Percentiles rank a stretch among this genome's conserved stretches.
Conservation (phyloP, 78 protist genomes). For the Dictyostelium firmibasis region DNA sequence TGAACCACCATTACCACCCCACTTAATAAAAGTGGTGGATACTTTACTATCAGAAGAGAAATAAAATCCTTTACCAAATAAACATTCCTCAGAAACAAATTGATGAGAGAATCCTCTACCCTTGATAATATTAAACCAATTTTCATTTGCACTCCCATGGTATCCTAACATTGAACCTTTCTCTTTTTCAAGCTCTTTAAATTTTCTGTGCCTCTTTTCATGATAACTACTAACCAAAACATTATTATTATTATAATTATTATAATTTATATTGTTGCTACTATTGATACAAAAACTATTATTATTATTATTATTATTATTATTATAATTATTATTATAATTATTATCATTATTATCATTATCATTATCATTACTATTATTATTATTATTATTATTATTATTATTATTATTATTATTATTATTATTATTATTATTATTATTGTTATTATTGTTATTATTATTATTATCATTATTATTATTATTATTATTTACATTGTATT, state of each 20-base stretch:
- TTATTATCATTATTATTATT: neutral
- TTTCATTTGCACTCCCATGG: constrained; percentile 61
- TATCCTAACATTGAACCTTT: constrained; percentile 42
- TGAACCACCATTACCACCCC: neutral
- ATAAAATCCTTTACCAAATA: constrained; percentile 65
- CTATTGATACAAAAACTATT: neutral
- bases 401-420: too few relatives aligned
- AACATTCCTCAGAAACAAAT: constrained; percentile 23
- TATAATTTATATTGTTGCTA: neutral
- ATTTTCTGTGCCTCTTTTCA: neutral
- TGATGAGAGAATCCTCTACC: constrained; percentile 52
- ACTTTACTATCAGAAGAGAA: constrained; percentile 62
- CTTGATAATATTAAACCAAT: constrained; percentile 51
- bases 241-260: neutral
- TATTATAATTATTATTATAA: too few relatives aligned
- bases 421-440: too few relatives aligned
- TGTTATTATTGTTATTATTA: neutral
- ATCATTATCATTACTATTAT: too few relatives aligned
- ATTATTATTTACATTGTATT: neutral
- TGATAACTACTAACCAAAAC: neutral
- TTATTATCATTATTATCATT: too few relatives aligned
- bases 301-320: neutral
- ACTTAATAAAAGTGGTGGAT: constrained; percentile 35
- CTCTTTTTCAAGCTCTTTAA: neutral
- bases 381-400: too few relatives aligned